Conservation (phyloP, 2,329 filamentous ascomycete species). For the Pseudogymnoascus sp. region DNA sequence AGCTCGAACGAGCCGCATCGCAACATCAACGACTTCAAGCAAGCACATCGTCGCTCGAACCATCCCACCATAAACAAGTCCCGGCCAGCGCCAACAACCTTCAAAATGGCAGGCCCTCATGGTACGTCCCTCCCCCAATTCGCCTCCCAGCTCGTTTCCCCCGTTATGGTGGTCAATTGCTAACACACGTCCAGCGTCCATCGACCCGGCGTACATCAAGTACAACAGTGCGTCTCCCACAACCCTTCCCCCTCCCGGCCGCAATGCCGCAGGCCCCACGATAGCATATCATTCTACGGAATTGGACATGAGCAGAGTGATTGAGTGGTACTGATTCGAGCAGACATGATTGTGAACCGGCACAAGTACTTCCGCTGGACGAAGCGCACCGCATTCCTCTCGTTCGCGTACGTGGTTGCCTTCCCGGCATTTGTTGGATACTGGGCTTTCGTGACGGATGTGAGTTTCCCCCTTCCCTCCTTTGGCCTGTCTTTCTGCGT, state of each 20-base stretch:
- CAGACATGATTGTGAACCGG: slow-evolving; percentile 76
- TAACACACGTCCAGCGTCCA: slow-evolving; percentile 16
- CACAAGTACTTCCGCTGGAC: slow-evolving; percentile 97
- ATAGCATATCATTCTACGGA: not conserved
- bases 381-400: slow-evolving; percentile 68
- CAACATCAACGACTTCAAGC: slow-evolving; percentile 14
- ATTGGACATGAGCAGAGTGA: not conserved
- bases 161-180: not conserved
- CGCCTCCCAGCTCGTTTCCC: not conserved
- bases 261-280: not conserved
- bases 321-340: slow-evolving; percentile 16
- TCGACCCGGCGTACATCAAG: slow-evolving; percentile 47
- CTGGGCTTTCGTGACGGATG: slow-evolving; percentile 73
- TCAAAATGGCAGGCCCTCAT: slow-evolving; percentile 42
- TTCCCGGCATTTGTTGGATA: slow-evolving; percentile 65
- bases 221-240: slow-evolving; percentile 39
- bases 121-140: slow-evolving; percentile 28
- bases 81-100: slow-evolving; percentile 17
- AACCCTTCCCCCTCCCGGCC: slow-evolving; percentile 10
- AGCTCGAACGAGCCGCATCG: slow-evolving; percentile 9
- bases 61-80: slow-evolving; percentile 7
- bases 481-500: not conserved
- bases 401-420: slow-evolving; percentile 65
- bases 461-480: slow-evolving; percentile 44
- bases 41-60: not conserved